Evolutionary conservation across 2,329 filamentous ascomycete species (phyloP).

Genomic region (Fusarium sp.): DNA sequence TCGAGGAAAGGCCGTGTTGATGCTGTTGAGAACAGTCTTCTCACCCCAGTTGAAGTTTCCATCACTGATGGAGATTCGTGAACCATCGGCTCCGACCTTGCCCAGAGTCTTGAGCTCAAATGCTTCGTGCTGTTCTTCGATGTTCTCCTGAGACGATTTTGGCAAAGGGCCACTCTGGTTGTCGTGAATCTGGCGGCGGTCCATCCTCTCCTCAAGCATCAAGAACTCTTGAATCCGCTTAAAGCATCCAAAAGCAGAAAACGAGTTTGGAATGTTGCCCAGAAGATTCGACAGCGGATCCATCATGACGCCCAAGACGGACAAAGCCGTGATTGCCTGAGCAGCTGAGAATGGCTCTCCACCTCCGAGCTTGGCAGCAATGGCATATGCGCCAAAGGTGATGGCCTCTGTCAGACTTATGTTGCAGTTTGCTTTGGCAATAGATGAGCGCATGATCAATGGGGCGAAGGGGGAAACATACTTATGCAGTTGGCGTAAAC

Average conservation of each 20-base stretch:
- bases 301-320: slow-evolving; percentile 48
- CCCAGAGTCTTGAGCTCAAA: slow-evolving; percentile 23
- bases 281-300: slow-evolving; percentile 42
- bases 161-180: not conserved
- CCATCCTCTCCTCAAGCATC: slow-evolving; percentile 39
- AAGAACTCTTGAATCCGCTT: slow-evolving; percentile 48
- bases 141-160: not conserved
- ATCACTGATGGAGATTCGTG: slow-evolving; percentile 33
- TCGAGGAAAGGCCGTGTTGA: slow-evolving; percentile 38
- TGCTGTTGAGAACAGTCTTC: slow-evolving; percentile 38
- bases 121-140: not conserved
- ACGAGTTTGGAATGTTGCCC: slow-evolving; percentile 42
- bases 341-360: slow-evolving; percentile 44
- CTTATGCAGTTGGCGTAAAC: slow-evolving; percentile 46
- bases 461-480: slow-evolving; percentile 17
- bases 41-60: slow-evolving; percentile 47
- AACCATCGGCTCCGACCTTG: not conserved
- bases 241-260: slow-evolving; percentile 47
- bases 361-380: slow-evolving; percentile 42
- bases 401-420: slow-evolving; percentile 44
- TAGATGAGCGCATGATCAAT: not conserved
- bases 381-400: slow-evolving; percentile 48
- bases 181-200: slow-evolving; percentile 34
- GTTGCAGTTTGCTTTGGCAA: slow-evolving; percentile 39
- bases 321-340: slow-evolving; percentile 48